Evolutionary conservation across 1,139 yeast genomes (phyloP).

Genomic region (Taphrina confusa): DNA sequence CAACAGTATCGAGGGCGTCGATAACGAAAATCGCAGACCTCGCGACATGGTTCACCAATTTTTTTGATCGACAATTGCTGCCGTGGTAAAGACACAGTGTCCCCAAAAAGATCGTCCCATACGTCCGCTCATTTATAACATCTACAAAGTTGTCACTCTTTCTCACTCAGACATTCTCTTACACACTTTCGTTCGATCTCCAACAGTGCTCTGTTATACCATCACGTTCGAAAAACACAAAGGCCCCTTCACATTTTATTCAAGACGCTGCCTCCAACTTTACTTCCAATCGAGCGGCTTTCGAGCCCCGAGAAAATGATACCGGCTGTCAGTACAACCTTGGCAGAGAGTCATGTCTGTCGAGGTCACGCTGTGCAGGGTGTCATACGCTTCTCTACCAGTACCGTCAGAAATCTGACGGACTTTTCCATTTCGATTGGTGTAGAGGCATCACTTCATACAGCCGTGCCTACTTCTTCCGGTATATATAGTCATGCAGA

Average conservation of each 20-base stretch:
- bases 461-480: constrained; percentile 1
- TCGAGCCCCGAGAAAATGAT: no score
- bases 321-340: not conserved
- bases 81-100: no score
- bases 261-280: not conserved
- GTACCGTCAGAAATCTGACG: not conserved
- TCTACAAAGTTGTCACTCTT: no score
- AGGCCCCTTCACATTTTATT: not conserved
- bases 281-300: no score
- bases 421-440: not conserved
- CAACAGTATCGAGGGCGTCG: no score
- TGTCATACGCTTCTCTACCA: not conserved
- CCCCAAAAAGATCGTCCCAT: no score
- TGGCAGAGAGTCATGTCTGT: not conserved
- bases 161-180: no score
- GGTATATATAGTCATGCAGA: constrained; percentile 15
- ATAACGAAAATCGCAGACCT: no score
- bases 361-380: not conserved
- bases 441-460: constrained; percentile 4
- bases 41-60: no score
- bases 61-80: no score
- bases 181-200: no score
- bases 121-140: no score
- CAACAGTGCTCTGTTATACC: not conserved
- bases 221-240: constrained; percentile 2